Evolutionary conservation across 2,329 filamentous ascomycete genomes (phyloP), one percentile per base, ranked within the genome.

Genomic region (Colletotrichum theobromicola): DNA sequence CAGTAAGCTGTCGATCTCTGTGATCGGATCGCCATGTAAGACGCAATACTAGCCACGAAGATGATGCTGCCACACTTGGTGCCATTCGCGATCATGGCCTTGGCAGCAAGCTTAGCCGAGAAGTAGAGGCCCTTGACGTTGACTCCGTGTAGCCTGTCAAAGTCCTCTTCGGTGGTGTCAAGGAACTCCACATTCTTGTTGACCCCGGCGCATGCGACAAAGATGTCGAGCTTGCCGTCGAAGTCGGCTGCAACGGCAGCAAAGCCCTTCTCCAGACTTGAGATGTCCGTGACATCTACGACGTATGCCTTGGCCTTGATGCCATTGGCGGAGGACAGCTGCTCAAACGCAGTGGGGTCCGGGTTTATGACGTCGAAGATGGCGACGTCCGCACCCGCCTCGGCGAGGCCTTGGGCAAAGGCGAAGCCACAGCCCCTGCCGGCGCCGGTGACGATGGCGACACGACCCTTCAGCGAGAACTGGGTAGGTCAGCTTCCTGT

Each of bases 21-120:
- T 16, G 85, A 86, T 10, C 86, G 83, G 21, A 89, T 86, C 1
- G 88, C 88, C 76, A 89, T 87, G 69, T 88, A 83, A 32, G 86
- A 86, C 0, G 88, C 88, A 77, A 90, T 90, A 67, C 87, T 89
- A 1, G 88, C 88, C 0, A 90, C 86, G 5, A 90, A 79, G 13
- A 90, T 83, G 67, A 90, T 90, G 71, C 88, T 89, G 1, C 88
- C 88, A 67, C 84, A 84, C 68, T 84, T 85, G 1, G 88, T 89
- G 3, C 84, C 84, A 76, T 87, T 90, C 2, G 83, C 81, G 35
- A 90, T 87, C 85, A 90, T 90, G 32, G 86, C 84, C 71, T 85
- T 84, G 0, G 87, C 88, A 3, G 87, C 88, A 10, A 87, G 77
- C 76, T 89, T 86, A 0, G 88, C 87, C 5, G 82, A 85, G 75